Evolutionary conservation across 2,329 filamentous ascomycete species (phyloP), one percentile per base, ranked within the genome.

Genomic region (Fusarium floridanum): DNA sequence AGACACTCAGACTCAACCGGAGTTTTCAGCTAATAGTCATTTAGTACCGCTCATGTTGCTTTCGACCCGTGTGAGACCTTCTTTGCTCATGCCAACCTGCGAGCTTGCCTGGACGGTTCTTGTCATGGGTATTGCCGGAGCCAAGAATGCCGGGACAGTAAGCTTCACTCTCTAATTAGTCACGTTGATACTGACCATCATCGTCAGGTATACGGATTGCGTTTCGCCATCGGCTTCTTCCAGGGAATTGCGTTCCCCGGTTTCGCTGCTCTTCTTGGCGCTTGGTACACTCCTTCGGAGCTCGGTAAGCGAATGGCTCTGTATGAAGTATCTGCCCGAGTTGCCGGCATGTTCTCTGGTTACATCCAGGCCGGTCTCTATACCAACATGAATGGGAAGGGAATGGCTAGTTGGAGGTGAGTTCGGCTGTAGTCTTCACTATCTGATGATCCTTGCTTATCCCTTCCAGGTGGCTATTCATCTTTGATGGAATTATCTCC

Each of bases 351-450:
- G 78, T 80, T 80, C 63, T 76, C 70, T 1, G 81, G 83, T 0
- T 83, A 84, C 61, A 70, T 84, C 8, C 81, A 84, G 72, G 82
- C 83, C 1, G 82, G 79, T 0, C 79, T 84, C 2, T 82, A 83
- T 39, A 77, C 73, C n/a, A 77, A 78, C 20, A 74, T 85, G 43
- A 77, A 83, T 22, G 82, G 82, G 3, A 61, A 65, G 5, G 71
- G 68, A 0, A 66, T 73, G 43, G 68, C 71, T 0, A 66, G 68
- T 20, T 72, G 70, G 70, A 70, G 70, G 67, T 67, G 5, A 64
- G 59, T 36, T 24, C 3, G 2, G 2, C 6, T 22, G 22, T 22
- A 22, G 22, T 22, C 22, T 22, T 22, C 22, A 22, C 22, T 22
- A 22, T 22, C 22, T 22, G 22, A 22, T 22, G 22, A 22, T 22